Evolutionary conservation across 495 filamentous ascomycete species (phyloP).

Genomic region (Tuber borchii): DNA sequence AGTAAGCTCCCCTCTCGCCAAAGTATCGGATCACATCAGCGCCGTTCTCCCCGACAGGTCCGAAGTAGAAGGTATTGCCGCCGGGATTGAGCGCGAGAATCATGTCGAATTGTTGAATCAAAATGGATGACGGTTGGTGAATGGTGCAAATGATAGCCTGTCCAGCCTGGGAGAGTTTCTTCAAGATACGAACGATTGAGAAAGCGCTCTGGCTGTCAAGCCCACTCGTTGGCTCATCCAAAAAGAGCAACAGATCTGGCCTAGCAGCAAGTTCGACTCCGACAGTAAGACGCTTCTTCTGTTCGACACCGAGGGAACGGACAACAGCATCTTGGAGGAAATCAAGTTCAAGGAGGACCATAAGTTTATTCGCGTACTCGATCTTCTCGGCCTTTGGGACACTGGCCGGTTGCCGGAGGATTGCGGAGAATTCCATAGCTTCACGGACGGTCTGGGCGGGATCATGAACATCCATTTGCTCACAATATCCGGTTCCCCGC

Average conservation of each 20-base stretch:
- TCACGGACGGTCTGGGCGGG: constrained; percentile 59
- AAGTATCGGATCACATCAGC: constrained; percentile 61
- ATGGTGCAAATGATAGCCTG: constrained; percentile 74
- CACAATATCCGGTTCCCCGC: constrained; percentile 73
- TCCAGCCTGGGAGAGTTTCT: constrained; percentile 65
- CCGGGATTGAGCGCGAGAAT: constrained; percentile 63
- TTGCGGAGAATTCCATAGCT: constrained; percentile 61
- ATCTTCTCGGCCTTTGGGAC: constrained; percentile 56
- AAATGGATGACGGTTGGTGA: constrained; percentile 53
- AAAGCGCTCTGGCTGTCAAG: constrained; percentile 76
- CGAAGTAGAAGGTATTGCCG: constrained; percentile 68
- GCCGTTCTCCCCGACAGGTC: constrained; percentile 57
- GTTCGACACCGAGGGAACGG: constrained; percentile 47
- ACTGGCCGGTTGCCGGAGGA: constrained; percentile 54
- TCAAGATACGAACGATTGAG: constrained; percentile 71
- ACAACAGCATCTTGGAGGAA: constrained; percentile 52
- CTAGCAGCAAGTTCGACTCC: constrained; percentile 84
- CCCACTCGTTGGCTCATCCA: constrained; percentile 72
- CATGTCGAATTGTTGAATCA: constrained; percentile 68
- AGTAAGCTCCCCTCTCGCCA: constrained; percentile 54
- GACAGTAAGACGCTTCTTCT: constrained; percentile 70
- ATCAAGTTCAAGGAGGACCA: constrained; percentile 54
- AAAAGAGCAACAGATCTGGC: constrained; percentile 67
- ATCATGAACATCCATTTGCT: constrained; percentile 82
- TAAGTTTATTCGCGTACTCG: constrained; percentile 57